phyloP scores from a whole-genome alignment of 371 early-diverging fungal genomes.

The Mortierella sp. region DNA sequence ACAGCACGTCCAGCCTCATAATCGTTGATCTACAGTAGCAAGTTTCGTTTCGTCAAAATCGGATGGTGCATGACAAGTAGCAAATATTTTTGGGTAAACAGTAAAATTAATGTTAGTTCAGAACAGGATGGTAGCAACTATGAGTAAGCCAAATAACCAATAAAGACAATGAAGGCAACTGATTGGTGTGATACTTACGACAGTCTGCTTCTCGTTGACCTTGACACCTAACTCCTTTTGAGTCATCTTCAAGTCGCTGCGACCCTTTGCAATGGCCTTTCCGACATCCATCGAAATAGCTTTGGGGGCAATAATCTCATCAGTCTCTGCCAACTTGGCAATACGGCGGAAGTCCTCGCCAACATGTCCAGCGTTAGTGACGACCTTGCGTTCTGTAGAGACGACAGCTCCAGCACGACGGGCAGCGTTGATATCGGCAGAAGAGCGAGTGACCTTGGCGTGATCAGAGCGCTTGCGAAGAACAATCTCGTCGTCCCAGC shows the following conservation, averaged over 20 bases:
- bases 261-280: slow-evolving; percentile 87
- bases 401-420: slow-evolving; percentile 81
- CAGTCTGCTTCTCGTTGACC: slow-evolving; percentile 88
- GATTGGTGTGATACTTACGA: slow-evolving; percentile 58
- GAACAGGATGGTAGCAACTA: not conserved
- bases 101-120: too few species aligned
- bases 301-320: slow-evolving; percentile 84
- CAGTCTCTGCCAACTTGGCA: slow-evolving; percentile 93
- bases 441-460: slow-evolving; percentile 74
- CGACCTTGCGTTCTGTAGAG: slow-evolving; percentile 77
- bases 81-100: too few species aligned
- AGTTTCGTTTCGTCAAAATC: not conserved
- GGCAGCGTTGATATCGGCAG: slow-evolving; percentile 85
- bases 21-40: slow-evolving; percentile 77
- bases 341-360: slow-evolving; percentile 81
- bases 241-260: slow-evolving; percentile 81
- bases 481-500: slow-evolving; percentile 84
- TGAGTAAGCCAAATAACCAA: not conserved
- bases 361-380: slow-evolving; percentile 79
- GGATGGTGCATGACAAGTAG: not conserved
- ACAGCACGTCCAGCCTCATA: slow-evolving; percentile 91
- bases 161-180: not conserved
- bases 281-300: slow-evolving; percentile 83
- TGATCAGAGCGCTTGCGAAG: slow-evolving; percentile 81
- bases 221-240: slow-evolving; percentile 92